Conservation (phyloP, 805 yeast genomes). For the Wickerhamiella musiphila region DNA sequence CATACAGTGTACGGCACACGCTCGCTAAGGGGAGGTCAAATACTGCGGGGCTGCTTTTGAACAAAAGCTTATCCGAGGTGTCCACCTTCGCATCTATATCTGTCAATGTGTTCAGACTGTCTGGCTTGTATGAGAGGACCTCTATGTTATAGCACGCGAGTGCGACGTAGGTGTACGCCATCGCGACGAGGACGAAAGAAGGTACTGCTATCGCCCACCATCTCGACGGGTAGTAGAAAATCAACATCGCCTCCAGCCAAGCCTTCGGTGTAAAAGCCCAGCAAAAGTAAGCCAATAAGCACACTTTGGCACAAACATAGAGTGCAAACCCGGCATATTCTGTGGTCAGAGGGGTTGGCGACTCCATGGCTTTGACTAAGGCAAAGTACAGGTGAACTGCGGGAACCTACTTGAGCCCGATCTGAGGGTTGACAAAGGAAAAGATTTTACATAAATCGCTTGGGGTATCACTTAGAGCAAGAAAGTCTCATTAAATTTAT, state of each 20-base stretch:
- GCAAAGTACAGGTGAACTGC: too few species aligned
- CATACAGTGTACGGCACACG: conserved; percentile 19
- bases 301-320: conserved; percentile 46
- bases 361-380: too few species aligned
- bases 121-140: conserved; percentile 40
- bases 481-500: too few species aligned
- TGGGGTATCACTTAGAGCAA: too few species aligned
- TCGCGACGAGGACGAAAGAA: conserved; percentile 44
- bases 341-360: conserved; percentile 10
- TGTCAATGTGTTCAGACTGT: conserved; percentile 44
- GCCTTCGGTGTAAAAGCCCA: conserved; percentile 65
- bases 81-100: conserved; percentile 41
- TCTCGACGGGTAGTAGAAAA: conserved; percentile 67
- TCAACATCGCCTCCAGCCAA: conserved; percentile 34
- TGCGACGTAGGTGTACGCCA: conserved; percentile 58
- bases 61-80: conserved; percentile 26
- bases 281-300: conserved; percentile 36
- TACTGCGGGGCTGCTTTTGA: conserved; percentile 61
- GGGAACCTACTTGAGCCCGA: too few species aligned
- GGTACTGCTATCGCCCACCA: conserved; percentile 86
- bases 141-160: conserved; percentile 64
- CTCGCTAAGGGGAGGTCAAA: conserved; percentile 57
- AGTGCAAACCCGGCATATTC: conserved; percentile 84
- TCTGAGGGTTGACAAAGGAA: too few species aligned
- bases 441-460: too few species aligned